Evolutionary conservation across 2,329 filamentous ascomycete species (phyloP).

Genomic region (Teratosphaeria viscida): DNA sequence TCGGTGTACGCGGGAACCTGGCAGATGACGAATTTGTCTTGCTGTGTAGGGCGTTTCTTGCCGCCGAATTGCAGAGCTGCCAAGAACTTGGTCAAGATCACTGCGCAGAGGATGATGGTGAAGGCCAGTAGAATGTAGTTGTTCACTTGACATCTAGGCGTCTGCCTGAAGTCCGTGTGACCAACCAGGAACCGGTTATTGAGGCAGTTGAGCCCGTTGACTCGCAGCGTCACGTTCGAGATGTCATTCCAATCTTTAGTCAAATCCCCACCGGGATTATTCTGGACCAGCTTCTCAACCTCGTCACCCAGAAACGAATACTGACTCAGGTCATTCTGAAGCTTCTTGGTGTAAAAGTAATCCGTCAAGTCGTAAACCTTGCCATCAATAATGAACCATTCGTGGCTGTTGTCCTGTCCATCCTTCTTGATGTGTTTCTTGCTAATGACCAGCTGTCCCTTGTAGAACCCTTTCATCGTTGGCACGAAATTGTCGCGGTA

Average conservation of each 20-base stretch:
- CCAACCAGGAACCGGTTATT: conserved; percentile 76
- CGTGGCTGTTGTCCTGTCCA: conserved; percentile 56
- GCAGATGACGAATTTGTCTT: conserved; percentile 98
- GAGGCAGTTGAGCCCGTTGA: conserved; percentile 70
- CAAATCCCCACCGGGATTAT: conserved; percentile 72
- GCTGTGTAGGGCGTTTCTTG: conserved; percentile 76
- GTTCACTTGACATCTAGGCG: conserved; percentile 70
- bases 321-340: conserved; percentile 38
- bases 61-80: conserved; percentile 87
- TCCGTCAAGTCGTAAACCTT: conserved; percentile 82
- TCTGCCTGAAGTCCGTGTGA: conserved; percentile 71
- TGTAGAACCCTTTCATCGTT: conserved; percentile 73
- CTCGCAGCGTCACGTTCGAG: conserved; percentile 42
- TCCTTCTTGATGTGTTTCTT: conserved; percentile 49
- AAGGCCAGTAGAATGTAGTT: conserved; percentile 84
- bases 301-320: conserved; percentile 65
- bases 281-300: conserved; percentile 57
- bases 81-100: conserved; percentile 82
- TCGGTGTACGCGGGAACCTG: conserved; percentile 97
- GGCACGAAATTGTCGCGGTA: conserved; percentile 66
- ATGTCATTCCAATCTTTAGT: conserved; percentile 52
- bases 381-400: conserved; percentile 70
- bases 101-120: conserved; percentile 68
- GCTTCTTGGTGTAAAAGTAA: conserved; percentile 69
- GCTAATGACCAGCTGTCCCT: conserved; percentile 73